Conservation (phyloP, 768 basidiomycete species). For the Favolaschia claudopus region DNA sequence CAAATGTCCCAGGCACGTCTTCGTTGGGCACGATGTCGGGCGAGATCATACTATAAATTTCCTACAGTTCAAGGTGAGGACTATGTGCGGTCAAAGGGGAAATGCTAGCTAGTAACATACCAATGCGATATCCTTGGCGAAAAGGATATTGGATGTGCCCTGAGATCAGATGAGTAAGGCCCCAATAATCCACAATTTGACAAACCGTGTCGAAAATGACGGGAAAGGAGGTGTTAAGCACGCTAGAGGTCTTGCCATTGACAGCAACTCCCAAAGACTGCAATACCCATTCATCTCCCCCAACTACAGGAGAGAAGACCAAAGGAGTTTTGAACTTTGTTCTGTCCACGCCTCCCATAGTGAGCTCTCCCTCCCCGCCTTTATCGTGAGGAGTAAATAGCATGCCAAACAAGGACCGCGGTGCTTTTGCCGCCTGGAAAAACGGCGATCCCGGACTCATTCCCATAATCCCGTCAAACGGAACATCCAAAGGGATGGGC, state of each 20-base stretch:
- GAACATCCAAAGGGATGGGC: constrained; percentile 13
- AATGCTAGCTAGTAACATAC: too few species aligned
- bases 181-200: background rate
- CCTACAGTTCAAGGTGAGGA: constrained; percentile 20
- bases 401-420: constrained; percentile 38
- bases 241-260: too few species aligned
- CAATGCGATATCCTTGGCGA: constrained; percentile 36
- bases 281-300: background rate
- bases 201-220: too few species aligned
- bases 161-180: background rate
- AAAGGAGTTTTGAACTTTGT: constrained; percentile 35
- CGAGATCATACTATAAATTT: constrained; percentile 44
- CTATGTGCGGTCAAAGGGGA: too few species aligned
- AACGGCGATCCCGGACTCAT: constrained; percentile 33
- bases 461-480: constrained; percentile 29
- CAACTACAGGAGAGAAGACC: background rate
- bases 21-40: constrained; percentile 43
- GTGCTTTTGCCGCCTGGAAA: constrained; percentile 30
- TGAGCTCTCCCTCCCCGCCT: constrained; percentile 39
- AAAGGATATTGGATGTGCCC: constrained; percentile 37
- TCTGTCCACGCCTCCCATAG: constrained; percentile 41
- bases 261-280: background rate
- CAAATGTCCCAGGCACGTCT: constrained; percentile 42
- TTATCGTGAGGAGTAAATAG: constrained; percentile 33
- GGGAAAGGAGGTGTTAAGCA: too few species aligned